A percentile compares a stretch with the other conserved stretches of the same genome.
Evolutionary conservation across 345 rosid species (phyloP).

Genomic region (Arabis hirsuta): DNA sequence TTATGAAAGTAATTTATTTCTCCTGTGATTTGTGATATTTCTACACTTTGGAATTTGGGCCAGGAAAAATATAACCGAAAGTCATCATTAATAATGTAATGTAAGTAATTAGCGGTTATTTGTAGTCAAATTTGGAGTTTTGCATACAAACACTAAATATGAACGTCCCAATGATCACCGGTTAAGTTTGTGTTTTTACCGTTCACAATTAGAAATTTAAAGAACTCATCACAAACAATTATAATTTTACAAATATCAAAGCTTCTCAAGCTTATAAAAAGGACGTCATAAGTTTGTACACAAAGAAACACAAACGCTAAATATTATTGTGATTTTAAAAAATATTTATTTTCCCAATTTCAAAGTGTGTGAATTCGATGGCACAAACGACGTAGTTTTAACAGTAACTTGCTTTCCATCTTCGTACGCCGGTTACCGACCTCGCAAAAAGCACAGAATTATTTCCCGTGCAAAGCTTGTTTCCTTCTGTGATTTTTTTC

Average conservation of each 20-base stretch:
- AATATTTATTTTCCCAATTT: not conserved
- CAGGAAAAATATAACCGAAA: conserved; percentile 35
- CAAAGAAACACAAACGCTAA: not conserved
- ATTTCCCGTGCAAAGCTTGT: conserved; percentile 23
- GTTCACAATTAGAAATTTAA: conserved; percentile 17
- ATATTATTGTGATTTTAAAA: not conserved
- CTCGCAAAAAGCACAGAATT: not conserved
- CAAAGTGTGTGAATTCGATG: not conserved
- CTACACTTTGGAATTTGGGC: conserved; percentile 15
- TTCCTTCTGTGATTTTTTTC: not conserved
- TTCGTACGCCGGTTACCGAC: conserved; percentile 38
- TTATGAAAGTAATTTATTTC: not conserved
- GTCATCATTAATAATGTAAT: conserved; percentile 5
- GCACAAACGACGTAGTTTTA: conserved; percentile 35
- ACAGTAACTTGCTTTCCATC: conserved; percentile 35
- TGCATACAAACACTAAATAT: conserved; percentile 1
- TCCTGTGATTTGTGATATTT: conserved; percentile 22
- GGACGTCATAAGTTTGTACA: not conserved
- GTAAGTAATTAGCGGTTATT: conserved; percentile 36
- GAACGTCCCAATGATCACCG: conserved; percentile 35
- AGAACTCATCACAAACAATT: not conserved
- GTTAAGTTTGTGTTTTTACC: conserved; percentile 12
- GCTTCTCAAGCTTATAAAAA: conserved; percentile 15
- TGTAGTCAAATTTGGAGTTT: conserved; percentile 35
- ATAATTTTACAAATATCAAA: not conserved